Conservation (phyloP, 768 basidiomycete species). For the Mrakia gelida region DNA sequence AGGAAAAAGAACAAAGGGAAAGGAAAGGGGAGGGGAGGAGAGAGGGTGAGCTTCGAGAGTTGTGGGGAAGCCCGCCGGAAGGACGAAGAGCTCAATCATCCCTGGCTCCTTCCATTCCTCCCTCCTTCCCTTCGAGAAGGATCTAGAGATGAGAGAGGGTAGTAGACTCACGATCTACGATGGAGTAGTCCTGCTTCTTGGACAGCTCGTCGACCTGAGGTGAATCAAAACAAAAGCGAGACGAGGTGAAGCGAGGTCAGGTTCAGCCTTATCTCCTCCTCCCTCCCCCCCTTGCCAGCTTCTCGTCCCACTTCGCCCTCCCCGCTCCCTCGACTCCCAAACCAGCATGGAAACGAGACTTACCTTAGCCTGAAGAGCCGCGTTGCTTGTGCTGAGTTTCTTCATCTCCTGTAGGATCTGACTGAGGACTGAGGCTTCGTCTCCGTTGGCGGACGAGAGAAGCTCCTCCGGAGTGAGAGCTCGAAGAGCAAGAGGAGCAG, state of each 20-base stretch:
- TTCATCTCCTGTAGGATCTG: slow-evolving; percentile 71
- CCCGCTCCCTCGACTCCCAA: background rate
- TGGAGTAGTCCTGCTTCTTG: slow-evolving; percentile 12
- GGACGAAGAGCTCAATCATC: background rate
- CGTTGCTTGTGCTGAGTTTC: slow-evolving; percentile 67
- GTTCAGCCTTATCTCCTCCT: slow-evolving; percentile 8
- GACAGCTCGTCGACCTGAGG: slow-evolving; percentile 27
- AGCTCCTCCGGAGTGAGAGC: background rate
- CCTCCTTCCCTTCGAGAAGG: background rate
- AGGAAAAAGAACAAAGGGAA: background rate
- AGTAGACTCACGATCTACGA: slow-evolving; percentile 3
- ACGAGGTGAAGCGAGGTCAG: slow-evolving; percentile 21
- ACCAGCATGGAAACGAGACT: slow-evolving; percentile 9
- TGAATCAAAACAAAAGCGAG: slow-evolving; percentile 14
- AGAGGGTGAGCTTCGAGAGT: background rate
- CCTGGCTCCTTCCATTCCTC: background rate
- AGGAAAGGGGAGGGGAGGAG: background rate
- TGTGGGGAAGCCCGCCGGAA: background rate
- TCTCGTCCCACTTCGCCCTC: slow-evolving; percentile 14
- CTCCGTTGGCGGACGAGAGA: background rate
- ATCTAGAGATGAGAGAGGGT: background rate
- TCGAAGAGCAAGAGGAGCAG: too few species aligned
- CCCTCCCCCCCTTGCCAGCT: slow-evolving; percentile 9
- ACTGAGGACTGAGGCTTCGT: slow-evolving; percentile 56
- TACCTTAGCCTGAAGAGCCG: slow-evolving; percentile 75